These are phyloP conservation scores for Phytophthora ramorum DNA, from an alignment of 352 stramenopile genomes.

Conservation along the genomic window DNA sequence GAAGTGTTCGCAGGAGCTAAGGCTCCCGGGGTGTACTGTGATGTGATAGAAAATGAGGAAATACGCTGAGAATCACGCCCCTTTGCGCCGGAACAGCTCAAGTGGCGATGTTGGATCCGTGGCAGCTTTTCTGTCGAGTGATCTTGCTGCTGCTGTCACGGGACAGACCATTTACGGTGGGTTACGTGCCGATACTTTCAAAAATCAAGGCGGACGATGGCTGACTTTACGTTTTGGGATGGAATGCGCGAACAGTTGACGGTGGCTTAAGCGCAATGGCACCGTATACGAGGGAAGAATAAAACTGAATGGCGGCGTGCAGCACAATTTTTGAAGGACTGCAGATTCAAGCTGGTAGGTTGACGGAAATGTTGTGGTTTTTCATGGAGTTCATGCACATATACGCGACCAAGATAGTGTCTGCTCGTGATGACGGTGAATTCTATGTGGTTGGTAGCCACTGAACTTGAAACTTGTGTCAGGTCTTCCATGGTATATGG, in stretches of 20 bases:
- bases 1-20: background rate
- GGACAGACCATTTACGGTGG: slow-evolving; percentile 91
- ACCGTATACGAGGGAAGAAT: slow-evolving; percentile 41
- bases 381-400: background rate
- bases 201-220: background rate
- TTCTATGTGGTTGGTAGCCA: background rate
- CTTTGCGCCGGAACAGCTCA: slow-evolving; percentile 77
- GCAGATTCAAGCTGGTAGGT: background rate
- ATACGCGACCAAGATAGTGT: slow-evolving; percentile 7
- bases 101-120: slow-evolving; percentile 81
- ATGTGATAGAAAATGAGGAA: slow-evolving; percentile 79
- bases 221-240: slow-evolving; percentile 10
- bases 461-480: background rate
- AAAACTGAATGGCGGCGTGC: background rate
- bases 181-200: slow-evolving; percentile 10
- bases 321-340: background rate
- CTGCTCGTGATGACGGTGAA: slow-evolving; percentile 2
- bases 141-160: slow-evolving; percentile 79
- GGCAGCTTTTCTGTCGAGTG: slow-evolving; percentile 82
- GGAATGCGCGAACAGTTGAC: slow-evolving; percentile 57
- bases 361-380: background rate
- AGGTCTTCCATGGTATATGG: slow-evolving; percentile 11
- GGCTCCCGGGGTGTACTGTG: background rate
- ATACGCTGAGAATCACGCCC: slow-evolving; percentile 67
- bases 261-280: slow-evolving; percentile 70